Base-by-base conservation (phyloP, 192 early-diverging fungal species). In the Backusella tarrabulga region DNA sequence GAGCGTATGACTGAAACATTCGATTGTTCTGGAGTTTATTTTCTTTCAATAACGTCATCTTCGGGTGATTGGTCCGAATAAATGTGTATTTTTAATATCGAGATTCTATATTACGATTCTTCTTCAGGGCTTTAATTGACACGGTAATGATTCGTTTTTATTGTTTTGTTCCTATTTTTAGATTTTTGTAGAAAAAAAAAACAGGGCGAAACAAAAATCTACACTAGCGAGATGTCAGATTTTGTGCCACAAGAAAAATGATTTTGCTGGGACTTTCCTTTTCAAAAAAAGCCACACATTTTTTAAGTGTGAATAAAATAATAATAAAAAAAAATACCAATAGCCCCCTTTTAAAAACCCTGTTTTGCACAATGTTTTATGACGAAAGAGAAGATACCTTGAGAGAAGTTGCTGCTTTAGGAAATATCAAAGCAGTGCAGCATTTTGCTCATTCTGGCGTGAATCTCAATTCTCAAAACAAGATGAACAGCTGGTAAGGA, bases 381-480 rank as follows among this genome's bases (percentile, higher is more conserved):
- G 81, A 83, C 56, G 77, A 83, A 70, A 67, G 81, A 50, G 77
- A 83, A 77, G 77, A 83, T 35, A 79, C 81, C 2, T 35, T 83
- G 23, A 68, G 81, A 38, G 81, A 83, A 38, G 81, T 83, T 17
- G 44, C 71, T 40, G 92, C 94, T 23, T 82, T 93, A 54, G 94
- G 94, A 23, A 94, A 94, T 74, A 74, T 89, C 44, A 89, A 90
- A 69, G 92, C 90, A 14, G 88, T 93, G 14, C 70, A 81, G 34
- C 88, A 89, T 35, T 93, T 88, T 71, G 78, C 93, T 36, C 84
- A 87, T 38, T 82, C 85, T 44, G 92, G 91, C 17, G 88, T 92
- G 17, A 83, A 94, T 66, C 67, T 93, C 74, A 90, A 94, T 79
- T 81, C 88, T 29, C 88, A 90, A 67, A 93, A 94, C 84, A 84